Conservation (phyloP, 2,329 filamentous ascomycete species). For the Penicillium frequentans region DNA sequence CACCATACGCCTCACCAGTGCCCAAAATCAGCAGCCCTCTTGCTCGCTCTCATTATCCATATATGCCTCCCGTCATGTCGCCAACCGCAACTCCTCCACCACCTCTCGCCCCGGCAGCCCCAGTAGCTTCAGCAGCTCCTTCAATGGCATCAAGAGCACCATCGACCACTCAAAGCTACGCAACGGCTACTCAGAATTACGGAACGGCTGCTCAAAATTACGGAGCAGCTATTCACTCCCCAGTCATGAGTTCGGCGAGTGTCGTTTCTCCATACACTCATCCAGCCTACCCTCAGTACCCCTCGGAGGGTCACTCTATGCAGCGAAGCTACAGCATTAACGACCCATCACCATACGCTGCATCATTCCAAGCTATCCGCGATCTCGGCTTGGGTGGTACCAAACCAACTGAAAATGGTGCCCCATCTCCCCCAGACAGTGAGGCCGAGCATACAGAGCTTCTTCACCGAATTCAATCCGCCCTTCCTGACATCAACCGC, state of each 20-base stretch:
- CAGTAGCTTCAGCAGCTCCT: constrained; percentile 22
- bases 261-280: constrained; percentile 33
- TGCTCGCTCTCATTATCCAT: constrained; percentile 32
- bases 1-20: constrained; percentile 26
- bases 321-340: constrained; percentile 32
- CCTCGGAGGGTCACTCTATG: constrained; percentile 29
- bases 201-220: constrained; percentile 27
- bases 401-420: constrained; percentile 30
- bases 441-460: constrained; percentile 41
- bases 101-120: constrained; percentile 19
- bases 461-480: constrained; percentile 46
- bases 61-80: constrained; percentile 39
- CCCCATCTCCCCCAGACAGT: constrained; percentile 29
- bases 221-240: constrained; percentile 35
- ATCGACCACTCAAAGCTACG: constrained; percentile 27
- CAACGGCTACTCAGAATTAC: constrained; percentile 22
- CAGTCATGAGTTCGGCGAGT: constrained; percentile 35
- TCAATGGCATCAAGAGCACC: constrained; percentile 12
- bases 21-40: constrained; percentile 39
- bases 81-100: constrained; percentile 31
- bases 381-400: constrained; percentile 27
- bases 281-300: constrained; percentile 26
- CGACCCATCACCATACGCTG: constrained; percentile 23
- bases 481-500: constrained; percentile 48
- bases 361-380: constrained; percentile 33